Percentiles rank a stretch among this genome's conserved stretches.
These are phyloP conservation scores for Penicillium ucsense DNA, from an alignment of 495 filamentous ascomycete species.

Conservation along the genomic window DNA sequence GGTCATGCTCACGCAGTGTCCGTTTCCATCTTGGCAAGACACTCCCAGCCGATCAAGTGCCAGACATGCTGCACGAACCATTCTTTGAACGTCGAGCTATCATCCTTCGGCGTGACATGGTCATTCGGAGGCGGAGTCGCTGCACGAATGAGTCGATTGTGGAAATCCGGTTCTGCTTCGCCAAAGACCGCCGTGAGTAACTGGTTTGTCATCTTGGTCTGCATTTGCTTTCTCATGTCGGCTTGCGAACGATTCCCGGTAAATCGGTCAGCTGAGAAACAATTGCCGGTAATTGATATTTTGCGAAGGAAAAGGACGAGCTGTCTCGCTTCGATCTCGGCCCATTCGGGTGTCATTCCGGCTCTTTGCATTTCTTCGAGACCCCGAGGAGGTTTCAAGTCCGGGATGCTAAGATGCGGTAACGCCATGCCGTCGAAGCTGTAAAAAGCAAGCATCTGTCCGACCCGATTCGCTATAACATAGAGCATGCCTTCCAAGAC, in stretches of 20 bases:
- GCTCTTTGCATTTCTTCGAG: slow-evolving; percentile 15
- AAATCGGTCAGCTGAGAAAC: neutral
- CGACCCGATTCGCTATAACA: slow-evolving; percentile 24
- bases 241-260: too few species aligned
- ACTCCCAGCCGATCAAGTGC: slow-evolving; percentile 41
- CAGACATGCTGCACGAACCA: slow-evolving; percentile 42
- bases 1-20: too few species aligned
- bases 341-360: slow-evolving; percentile 9
- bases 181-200: slow-evolving; percentile 34
- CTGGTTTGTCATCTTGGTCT: slow-evolving; percentile 28
- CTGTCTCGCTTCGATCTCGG: slow-evolving; percentile 22
- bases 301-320: slow-evolving; percentile 32
- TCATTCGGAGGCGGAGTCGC: slow-evolving; percentile 13
- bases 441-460: slow-evolving; percentile 29
- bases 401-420: slow-evolving; percentile 13
- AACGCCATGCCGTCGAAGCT: slow-evolving; percentile 23
- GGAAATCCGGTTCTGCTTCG: slow-evolving; percentile 17
- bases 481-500: slow-evolving; percentile 33
- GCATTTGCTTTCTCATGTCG: neutral
- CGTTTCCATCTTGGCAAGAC: too few species aligned
- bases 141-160: slow-evolving; percentile 15
- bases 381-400: slow-evolving; percentile 22
- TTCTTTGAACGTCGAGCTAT: slow-evolving; percentile 19
- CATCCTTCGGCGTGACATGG: neutral
- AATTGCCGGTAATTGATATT: slow-evolving; percentile 9